Evolutionary conservation across 1,284 basidiomycete genomes (phyloP).

Genomic region (Mycena sp.): DNA sequence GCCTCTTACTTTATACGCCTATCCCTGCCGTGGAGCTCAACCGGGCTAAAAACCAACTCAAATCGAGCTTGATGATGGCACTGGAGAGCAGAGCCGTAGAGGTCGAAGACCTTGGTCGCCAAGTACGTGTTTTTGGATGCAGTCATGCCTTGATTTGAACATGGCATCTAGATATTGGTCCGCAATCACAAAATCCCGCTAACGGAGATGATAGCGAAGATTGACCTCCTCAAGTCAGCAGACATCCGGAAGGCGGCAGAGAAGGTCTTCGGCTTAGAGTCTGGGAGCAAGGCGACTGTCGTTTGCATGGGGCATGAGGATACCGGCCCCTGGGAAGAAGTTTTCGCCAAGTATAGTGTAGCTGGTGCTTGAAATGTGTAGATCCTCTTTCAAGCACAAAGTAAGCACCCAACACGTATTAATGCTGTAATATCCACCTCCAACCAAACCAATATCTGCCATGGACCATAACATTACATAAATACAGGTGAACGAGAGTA

Average conservation of each 20-base stretch:
- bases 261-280: conserved; percentile 74
- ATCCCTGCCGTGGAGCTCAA: conserved; percentile 78
- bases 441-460: neutral
- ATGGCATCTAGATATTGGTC: conserved; percentile 77
- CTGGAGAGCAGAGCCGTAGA: conserved; percentile 92
- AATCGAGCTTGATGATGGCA: conserved; percentile 95
- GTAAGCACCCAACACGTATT: neutral
- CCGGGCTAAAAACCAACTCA: conserved; percentile 96
- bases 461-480: too few species aligned
- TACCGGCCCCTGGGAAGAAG: conserved; percentile 62
- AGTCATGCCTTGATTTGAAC: too few species aligned
- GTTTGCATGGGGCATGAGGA: conserved; percentile 81
- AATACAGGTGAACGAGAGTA: conserved; percentile 1
- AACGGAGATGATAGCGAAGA: conserved; percentile 91
- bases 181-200: conserved; percentile 89
- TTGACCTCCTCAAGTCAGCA: conserved; percentile 83
- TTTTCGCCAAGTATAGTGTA: conserved; percentile 76
- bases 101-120: conserved; percentile 89
- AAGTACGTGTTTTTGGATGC: conserved; percentile 58
- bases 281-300: conserved; percentile 71
- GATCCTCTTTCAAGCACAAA: neutral
- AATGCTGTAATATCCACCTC: conserved; percentile 2
- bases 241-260: conserved; percentile 79
- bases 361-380: conserved; percentile 31
- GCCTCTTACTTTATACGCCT: conserved; percentile 72